Evolutionary conservation across 2,329 filamentous ascomycete species (phyloP), one percentile per base, ranked within the genome.

Genomic region (Truncatella angustata): DNA sequence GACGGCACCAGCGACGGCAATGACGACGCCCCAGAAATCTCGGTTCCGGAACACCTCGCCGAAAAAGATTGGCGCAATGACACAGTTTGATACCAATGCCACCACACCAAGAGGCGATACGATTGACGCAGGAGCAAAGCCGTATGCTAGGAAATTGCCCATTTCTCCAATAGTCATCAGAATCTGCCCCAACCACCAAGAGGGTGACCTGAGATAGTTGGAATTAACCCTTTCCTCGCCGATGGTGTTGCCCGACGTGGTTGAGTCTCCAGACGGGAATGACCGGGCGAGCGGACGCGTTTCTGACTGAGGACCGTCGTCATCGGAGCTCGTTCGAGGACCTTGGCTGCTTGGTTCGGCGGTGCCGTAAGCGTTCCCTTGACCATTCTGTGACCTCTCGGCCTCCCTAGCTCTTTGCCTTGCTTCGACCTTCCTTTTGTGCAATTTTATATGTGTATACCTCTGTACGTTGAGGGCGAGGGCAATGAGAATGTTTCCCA

Each of bases 81-180:
- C 83, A 70, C 94, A 99, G 72, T 99, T 99, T 40, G 92, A 96
- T 42, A 99, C 86, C 56, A 99, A 77, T 2, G 94, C 94, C 11
- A 99, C 94, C n/a, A 99, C 94, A 9, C 94, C 94, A 5, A 99
- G 78, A 0, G 94, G 94, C 30, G 92, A 97, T 37, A 99, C 94
- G 62, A 99, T 97, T 12, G 94, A 97, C 6, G 94, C 94, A 3
- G 94, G 94, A 26, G 94, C 94, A 68, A 99, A 99, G 21, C 94
- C 94, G 65, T 99, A 99, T 0, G 94, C 94, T 57, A 99, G 75
- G 66, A 99, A 99, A 69, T 99, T 99, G 48, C 94, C 94, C 66
- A 89, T 87, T 73, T 99, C 94, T 52, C 94, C 94, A 21, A 96
- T 74, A 1, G 87, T 91, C 83, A 99, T 99, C 54, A 99, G 78